phyloP scores from a whole-genome alignment of 2,329 filamentous ascomycete species.

The Cladorrhinum sp. region DNA sequence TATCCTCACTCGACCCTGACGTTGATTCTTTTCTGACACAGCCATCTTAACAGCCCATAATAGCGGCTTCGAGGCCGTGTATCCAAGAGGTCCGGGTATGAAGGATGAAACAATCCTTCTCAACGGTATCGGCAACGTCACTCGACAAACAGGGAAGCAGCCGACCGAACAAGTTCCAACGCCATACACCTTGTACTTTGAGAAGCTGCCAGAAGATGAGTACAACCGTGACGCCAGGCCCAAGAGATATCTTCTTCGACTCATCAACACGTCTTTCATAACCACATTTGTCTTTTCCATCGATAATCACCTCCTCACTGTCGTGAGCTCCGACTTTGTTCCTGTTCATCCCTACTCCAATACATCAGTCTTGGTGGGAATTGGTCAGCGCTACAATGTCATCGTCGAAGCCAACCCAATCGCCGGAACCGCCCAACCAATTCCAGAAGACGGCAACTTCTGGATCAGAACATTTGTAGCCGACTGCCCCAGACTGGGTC shows the following conservation, averaged over 20 bases:
- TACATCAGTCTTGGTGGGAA: constrained; percentile 43
- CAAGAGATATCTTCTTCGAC: constrained; percentile 12
- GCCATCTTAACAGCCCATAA: background rate
- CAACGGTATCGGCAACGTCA: constrained; percentile 3
- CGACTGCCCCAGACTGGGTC: background rate
- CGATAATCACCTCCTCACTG: constrained; percentile 47
- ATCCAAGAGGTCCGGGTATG: background rate
- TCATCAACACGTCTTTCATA: constrained; percentile 45
- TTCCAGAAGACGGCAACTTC: constrained; percentile 27
- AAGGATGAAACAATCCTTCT: constrained; percentile 1
- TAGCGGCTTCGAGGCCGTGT: background rate
- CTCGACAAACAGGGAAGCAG: background rate
- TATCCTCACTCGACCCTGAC: background rate
- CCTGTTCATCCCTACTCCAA: constrained; percentile 48
- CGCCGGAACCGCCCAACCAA: constrained; percentile 19
- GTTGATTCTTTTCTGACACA: background rate
- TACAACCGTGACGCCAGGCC: background rate
- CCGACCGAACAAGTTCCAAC: background rate
- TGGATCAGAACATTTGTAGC: constrained; percentile 21
- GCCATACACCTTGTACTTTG: constrained; percentile 8
- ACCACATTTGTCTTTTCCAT: constrained; percentile 44
- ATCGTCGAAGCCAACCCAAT: constrained; percentile 14
- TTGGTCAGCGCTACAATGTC: constrained; percentile 30
- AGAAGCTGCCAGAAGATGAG: background rate
- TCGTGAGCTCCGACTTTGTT: constrained; percentile 49